Base-by-base conservation (phyloP, 2,329 filamentous ascomycete species). In the Colletotrichum sp. region DNA sequence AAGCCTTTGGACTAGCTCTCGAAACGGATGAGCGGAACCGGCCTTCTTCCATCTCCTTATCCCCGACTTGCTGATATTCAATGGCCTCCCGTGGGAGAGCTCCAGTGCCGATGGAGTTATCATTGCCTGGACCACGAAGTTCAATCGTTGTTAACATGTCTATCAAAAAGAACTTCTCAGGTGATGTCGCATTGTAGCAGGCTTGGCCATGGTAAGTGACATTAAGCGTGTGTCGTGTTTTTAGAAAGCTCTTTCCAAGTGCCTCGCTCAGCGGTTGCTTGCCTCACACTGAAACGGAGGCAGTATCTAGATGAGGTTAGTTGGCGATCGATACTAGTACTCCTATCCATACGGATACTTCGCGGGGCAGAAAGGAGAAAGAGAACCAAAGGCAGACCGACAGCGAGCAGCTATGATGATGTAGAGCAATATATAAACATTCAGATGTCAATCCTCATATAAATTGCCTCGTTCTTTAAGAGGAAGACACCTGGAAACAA, bases 391-490 rank as follows among this genome's bases (percentile, higher is more conserved):
- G 36, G 9, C 18, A 44, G 39, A 44, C 18, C 9, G 39, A n/a
- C 18, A 44, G 18, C 9, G 39, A 12, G 39, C 18, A 44, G 39
- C 18, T 3, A 44, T 44, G 18, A n/a, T 44, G 5, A 6, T 6
- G 5, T 44, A n/a, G 39, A 10, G 39, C 9, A 44, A 12, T 44
- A 0, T 6, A 6, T 5, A 3, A n/a, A 10, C 18, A n/a, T 6
- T 44, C 18, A 6, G 16, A 18, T 18, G 8, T 1, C 5, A n/a
- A 12, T 5, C 1, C 3, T 4, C 18, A 0, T 10, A n/a, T 10
- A 12, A 12, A 3, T 44, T 6, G 5, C 18, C 18, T 10, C 39
- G 18, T 44, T n/a, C 8, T n/a, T 0, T 6, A n/a, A n/a, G 39
- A 44, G 39, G 5, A 44, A n/a, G 18, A 44, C 5, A n/a, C 9